A percentile compares a stretch with the other conserved stretches of the same genome.
Conservation (phyloP, 202 grass and related monocot genomes). For the Schoenoplectus tabernaemontani region DNA sequence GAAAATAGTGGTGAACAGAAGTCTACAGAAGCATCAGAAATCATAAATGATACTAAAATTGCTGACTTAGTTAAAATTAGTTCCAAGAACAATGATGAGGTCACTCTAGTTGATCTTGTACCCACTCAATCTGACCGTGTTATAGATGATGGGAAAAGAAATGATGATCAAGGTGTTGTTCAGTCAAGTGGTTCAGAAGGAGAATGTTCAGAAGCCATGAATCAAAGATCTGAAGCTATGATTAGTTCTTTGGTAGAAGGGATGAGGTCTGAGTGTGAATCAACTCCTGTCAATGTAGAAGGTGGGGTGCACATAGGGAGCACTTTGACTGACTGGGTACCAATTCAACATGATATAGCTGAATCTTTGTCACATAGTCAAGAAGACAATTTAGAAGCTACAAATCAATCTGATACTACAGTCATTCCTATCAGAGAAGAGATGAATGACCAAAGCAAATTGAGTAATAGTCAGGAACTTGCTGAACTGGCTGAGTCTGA, state of each 20-base stretch:
- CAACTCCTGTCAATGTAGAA: not conserved
- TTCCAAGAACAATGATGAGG: not conserved
- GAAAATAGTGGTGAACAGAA: not conserved
- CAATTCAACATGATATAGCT: not conserved
- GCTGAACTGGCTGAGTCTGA: not conserved
- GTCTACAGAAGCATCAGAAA: not conserved
- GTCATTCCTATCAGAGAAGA: not conserved
- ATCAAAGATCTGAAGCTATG: not conserved
- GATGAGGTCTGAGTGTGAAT: not conserved
- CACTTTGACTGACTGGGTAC: not conserved
- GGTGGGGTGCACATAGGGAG: not conserved
- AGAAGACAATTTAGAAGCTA: not conserved
- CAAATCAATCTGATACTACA: not conserved
- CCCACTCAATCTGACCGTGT: not conserved
- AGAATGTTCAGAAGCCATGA: not conserved
- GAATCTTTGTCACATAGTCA: not conserved
- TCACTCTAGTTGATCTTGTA: not conserved
- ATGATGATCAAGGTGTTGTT: not conserved
- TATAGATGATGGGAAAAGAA: not conserved
- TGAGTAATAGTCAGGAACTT: not conserved
- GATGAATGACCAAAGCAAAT: not conserved
- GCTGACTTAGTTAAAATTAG: not conserved
- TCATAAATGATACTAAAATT: not conserved
- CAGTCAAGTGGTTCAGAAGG: not conserved
- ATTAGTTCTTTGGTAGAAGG: not conserved